Conservation (phyloP, 768 basidiomycete genomes). For the Amanita polypyramis region DNA sequence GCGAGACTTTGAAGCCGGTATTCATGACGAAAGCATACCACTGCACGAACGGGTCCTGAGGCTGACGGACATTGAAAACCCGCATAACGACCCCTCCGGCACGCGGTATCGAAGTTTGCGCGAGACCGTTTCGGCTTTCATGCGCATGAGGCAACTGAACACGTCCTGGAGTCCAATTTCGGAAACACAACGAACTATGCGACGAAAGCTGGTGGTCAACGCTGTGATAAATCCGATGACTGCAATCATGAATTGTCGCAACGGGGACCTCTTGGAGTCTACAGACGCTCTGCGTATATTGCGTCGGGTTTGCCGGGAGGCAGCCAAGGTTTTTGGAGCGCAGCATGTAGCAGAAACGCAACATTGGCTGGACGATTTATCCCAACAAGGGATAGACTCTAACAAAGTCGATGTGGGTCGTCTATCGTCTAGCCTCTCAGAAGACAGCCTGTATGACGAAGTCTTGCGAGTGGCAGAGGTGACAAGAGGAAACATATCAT, state of each 20-base stretch:
- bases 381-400: conserved; percentile 17
- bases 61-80: conserved; percentile 41
- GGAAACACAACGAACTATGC: conserved; percentile 57
- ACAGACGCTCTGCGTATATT: conserved; percentile 34
- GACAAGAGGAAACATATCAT: conserved; percentile 65
- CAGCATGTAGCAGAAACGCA: conserved; percentile 35
- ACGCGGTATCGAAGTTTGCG: conserved; percentile 50
- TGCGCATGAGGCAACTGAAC: conserved; percentile 43
- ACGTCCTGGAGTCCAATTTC: conserved; percentile 56
- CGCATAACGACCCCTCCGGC: conserved; percentile 25
- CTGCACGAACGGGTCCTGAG: conserved; percentile 29
- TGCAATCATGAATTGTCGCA: conserved; percentile 67
- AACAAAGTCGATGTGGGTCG: conserved; percentile 21
- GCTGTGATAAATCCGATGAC: conserved; percentile 80
- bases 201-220: conserved; percentile 76
- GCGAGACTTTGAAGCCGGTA: conserved; percentile 53
- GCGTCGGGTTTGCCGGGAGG: conserved; percentile 58
- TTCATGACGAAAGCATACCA: conserved; percentile 24
- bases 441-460: conserved; percentile 39
- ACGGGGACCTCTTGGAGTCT: conserved; percentile 58
- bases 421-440: conserved; percentile 36
- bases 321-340: conserved; percentile 45
- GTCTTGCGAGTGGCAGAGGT: conserved; percentile 43
- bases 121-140: conserved; percentile 56
- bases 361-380: conserved; percentile 21